These are phyloP conservation scores for Teunomyces gatunensis DNA, from an alignment of 805 yeast genomes.

Conservation along the genomic window DNA sequence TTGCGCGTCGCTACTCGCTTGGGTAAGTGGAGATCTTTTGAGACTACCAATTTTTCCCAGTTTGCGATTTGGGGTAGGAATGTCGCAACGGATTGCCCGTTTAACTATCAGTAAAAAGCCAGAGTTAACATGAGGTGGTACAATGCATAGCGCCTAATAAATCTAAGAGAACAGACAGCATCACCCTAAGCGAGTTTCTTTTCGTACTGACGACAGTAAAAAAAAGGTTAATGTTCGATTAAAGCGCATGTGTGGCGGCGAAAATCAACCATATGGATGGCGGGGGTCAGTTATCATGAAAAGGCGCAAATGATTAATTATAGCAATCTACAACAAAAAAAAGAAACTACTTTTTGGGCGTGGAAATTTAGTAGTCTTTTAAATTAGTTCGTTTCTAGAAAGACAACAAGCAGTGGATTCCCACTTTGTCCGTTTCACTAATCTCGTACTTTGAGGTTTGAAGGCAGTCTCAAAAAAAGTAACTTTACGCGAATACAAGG, in stretches of 20 bases:
- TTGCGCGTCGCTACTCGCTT: constrained; percentile 1
- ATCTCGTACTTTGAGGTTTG: neutral
- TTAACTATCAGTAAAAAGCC: neutral
- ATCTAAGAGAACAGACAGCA: neutral
- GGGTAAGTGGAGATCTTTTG: neutral
- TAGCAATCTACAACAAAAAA: neutral
- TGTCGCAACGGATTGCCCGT: neutral
- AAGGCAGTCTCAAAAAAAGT: neutral
- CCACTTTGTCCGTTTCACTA: neutral
- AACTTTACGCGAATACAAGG: neutral
- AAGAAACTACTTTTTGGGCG: neutral
- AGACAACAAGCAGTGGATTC: neutral
- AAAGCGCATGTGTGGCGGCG: too few species aligned
- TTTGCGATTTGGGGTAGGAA: neutral
- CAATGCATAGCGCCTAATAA: neutral
- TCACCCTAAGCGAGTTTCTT: neutral
- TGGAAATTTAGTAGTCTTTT: neutral
- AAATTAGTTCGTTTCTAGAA: neutral
- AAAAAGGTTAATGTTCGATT: too few species aligned
- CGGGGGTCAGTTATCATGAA: too few species aligned
- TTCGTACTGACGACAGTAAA: too few species aligned
- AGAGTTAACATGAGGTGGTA: neutral
- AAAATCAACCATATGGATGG: too few species aligned
- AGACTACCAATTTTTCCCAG: neutral
- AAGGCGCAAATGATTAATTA: too few species aligned